Conservation (phyloP, 2,329 filamentous ascomycete species). For the Aspergillus hiratsukae region DNA sequence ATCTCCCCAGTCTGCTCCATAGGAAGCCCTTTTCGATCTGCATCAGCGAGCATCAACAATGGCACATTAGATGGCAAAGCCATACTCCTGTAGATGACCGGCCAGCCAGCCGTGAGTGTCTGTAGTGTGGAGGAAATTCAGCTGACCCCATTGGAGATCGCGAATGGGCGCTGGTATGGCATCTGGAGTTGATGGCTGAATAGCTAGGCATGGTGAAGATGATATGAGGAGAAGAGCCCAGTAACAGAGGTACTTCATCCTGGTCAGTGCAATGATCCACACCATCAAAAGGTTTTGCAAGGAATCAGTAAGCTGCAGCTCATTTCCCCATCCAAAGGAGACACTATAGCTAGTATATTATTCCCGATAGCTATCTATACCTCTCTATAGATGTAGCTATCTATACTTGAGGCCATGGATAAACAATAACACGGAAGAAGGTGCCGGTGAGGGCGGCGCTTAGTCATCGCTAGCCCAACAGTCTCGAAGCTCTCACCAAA, state of each 20-base stretch:
- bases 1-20: constrained; percentile 95
- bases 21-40: constrained; percentile 63
- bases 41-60: neutral
- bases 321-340: neutral
- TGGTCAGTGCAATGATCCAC: neutral
- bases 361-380: neutral
- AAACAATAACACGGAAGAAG: constrained; percentile 23
- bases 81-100: constrained; percentile 85
- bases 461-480: constrained; percentile 34
- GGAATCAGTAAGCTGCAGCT: neutral
- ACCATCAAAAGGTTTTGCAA: neutral
- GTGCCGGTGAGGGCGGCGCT: constrained; percentile 32
- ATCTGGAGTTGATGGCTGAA: constrained; percentile 75
- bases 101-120: constrained; percentile 95
- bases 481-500: constrained; percentile 25
- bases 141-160: constrained; percentile 81
- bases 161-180: constrained; percentile 78
- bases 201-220: constrained; percentile 38
- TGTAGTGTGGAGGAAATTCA: constrained; percentile 97
- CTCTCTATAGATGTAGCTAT: too few relatives aligned
- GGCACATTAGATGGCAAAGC: constrained; percentile 1
- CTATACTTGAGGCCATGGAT: neutral
- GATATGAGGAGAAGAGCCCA: constrained; percentile 18
- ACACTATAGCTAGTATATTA: neutral
- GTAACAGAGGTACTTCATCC: neutral